Base-by-base conservation (phyloP, 2,329 filamentous ascomycete species). In the Penicillium freii region DNA sequence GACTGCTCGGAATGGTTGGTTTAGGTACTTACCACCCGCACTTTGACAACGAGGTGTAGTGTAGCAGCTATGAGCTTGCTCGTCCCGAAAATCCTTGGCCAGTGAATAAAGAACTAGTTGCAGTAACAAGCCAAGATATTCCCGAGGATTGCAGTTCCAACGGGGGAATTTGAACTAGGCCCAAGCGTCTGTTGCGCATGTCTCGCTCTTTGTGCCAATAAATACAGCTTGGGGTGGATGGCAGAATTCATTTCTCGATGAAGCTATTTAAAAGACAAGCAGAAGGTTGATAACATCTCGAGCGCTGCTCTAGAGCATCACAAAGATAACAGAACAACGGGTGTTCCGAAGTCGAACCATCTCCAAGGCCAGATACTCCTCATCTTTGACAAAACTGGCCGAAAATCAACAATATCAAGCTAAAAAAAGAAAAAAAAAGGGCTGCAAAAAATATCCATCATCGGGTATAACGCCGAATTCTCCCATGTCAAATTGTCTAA, bases 381-480 rank as follows among this genome's bases (percentile, higher is more conserved):
- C 21, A 33, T 49, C 27, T 38, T 39, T 42, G 29, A 36, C 21
- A 34, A 51, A 51, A 8, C 36, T 23, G 36, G 29, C 45, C 21
- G 27, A 31, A 27, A 45, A 58, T 34, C 33, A 23, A 40, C 51
- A 44, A 57, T 13, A 45, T 46, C 27, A 59, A 43, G 51, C 40
- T 31, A 36, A 36, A 56, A 54, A 49, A 50, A 42, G 23, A 31
- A 44, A 56, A 39, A n/a, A 60, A 56, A 52, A 51, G 13, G 9
- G 38, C 56, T 42, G 38, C 39, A 57, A 62, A 62, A 61, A 56
- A 44, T 49, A 52, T 47, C 57, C 60, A 57, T 62, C 33, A 64
- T 66, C 61, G 60, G 61, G 64, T 67, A 66, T 60, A 71, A 71
- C 69, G 69, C 68, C 69, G 51, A 62, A 62, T 65, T 66, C 67